Base-by-base conservation (phyloP, 345 rosid species). In the Acer negundo region DNA sequence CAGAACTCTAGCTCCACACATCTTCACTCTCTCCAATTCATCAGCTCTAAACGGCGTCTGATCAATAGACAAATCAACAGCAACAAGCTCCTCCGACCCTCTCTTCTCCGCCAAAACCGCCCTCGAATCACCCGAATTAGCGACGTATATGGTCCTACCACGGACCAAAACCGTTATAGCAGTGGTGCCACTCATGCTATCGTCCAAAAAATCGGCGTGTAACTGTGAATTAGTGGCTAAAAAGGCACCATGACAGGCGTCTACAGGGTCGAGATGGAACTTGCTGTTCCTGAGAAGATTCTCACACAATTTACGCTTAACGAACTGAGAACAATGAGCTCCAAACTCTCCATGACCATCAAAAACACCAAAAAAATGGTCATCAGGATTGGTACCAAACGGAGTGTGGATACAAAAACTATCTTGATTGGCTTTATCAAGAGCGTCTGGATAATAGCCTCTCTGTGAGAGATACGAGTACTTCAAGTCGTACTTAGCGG, bases 341-440 rank as follows among this genome's bases (percentile, higher is more conserved):
- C 99, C 99, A 58, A 80, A 86, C 75, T 96, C 99, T 2, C 99
- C 99, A 38, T 96, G 99, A 0, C 99, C 99, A 78, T 96, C 99
- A 59, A 96, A 96, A n/a, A 96, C 97, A 1, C 98, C 98, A 66
- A 96, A 96, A 80, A 96, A 96, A 79, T 94, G 83, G 76, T 96
- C 98, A 38, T 86, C 88, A 0, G 86, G 83, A 74, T 82, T 84
- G 1, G 88, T 82, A 8, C 98, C 99, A 55, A 92, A 92, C 10
- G 99, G 97, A 6, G 97, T 92, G 79, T 96, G 98, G 53, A 96
- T 94, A 15, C 98, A 92, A 62, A 93, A 96, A 82, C 99, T 96
- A 69, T 96, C 99, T 75, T 96, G 99, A 86, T 96, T 96, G 47
- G 97, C 97, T 81, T 96, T 96, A 82, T 96, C 98, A 0, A 93